Evolutionary conservation across 176 grass and related monocot species (phyloP).

Genomic region (Cenchrus purpureus): DNA sequence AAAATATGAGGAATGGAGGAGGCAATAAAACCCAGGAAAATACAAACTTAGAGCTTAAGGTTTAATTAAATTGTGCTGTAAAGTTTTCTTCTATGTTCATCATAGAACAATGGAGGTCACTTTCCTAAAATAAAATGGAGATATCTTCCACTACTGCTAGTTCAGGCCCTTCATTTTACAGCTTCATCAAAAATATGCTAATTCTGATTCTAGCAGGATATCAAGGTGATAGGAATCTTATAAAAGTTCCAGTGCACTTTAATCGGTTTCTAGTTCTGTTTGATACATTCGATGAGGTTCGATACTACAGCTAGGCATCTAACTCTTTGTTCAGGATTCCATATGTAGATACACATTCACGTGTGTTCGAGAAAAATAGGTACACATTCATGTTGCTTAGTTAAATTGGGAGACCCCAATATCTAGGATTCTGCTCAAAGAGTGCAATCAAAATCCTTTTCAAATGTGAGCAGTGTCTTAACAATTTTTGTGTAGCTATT

Average conservation of each 20-base stretch:
- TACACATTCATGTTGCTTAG: background rate
- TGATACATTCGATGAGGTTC: background rate
- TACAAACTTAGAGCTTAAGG: background rate
- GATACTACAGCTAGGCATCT: background rate
- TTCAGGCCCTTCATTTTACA: background rate
- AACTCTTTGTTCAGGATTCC: background rate
- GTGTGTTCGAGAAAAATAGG: background rate
- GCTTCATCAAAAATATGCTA: background rate
- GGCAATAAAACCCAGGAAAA: background rate
- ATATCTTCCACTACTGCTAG: background rate
- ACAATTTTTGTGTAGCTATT: background rate
- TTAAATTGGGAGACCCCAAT: background rate
- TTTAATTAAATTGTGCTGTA: background rate
- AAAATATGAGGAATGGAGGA: background rate
- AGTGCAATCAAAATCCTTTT: background rate
- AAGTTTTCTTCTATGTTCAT: background rate
- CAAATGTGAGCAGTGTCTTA: background rate
- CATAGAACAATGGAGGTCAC: background rate
- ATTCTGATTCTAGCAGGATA: background rate
- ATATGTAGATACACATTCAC: background rate
- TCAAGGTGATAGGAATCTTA: background rate
- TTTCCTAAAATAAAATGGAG: background rate
- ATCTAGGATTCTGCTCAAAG: constrained; percentile 1
- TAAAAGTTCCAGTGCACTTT: background rate
- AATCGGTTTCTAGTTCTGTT: background rate